phyloP scores from a whole-genome alignment of 2,329 filamentous ascomycete genomes.

The Tolypocladium capitatum region DNA sequence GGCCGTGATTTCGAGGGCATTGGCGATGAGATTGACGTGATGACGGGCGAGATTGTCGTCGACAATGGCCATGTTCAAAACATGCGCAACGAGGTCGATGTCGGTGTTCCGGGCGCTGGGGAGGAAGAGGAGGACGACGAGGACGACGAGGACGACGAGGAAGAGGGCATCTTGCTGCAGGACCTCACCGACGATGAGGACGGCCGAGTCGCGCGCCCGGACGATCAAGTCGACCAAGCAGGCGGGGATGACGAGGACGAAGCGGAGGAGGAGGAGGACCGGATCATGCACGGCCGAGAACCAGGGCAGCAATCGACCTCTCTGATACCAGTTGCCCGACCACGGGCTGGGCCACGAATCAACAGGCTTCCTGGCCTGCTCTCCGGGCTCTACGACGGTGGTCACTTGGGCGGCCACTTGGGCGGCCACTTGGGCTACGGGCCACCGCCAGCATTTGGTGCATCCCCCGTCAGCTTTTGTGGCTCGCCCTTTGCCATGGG shows the following conservation, averaged over 20 bases:
- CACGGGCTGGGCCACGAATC: not conserved
- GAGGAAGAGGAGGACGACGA: constrained; percentile 18
- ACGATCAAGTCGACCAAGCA: not conserved
- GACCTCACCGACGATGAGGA: constrained; percentile 15
- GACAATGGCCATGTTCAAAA: constrained; percentile 71
- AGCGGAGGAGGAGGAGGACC: constrained; percentile 6
- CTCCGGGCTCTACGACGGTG: constrained; percentile 3
- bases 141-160: constrained; percentile 19
- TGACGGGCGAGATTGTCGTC: constrained; percentile 70
- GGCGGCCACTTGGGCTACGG: constrained; percentile 2
- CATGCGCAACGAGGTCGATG: constrained; percentile 44
- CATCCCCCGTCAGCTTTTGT: constrained; percentile 9
- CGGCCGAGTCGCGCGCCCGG: not conserved
- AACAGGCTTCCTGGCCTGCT: constrained; percentile 2
- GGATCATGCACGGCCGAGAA: constrained; percentile 5
- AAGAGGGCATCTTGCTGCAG: constrained; percentile 20
- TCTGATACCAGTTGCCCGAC: constrained; percentile 2
- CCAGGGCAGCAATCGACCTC: constrained; percentile 1
- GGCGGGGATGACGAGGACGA: not conserved
- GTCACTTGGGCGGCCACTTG: not conserved
- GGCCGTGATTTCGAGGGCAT: constrained; percentile 67
- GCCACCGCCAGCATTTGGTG: constrained; percentile 5
- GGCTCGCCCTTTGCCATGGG: constrained; percentile 5
- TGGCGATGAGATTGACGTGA: constrained; percentile 80
- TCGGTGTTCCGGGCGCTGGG: constrained; percentile 16